Evolutionary conservation across 805 yeast genomes (phyloP), one percentile per base, ranked within the genome.

Genomic region (Candida ficus): DNA sequence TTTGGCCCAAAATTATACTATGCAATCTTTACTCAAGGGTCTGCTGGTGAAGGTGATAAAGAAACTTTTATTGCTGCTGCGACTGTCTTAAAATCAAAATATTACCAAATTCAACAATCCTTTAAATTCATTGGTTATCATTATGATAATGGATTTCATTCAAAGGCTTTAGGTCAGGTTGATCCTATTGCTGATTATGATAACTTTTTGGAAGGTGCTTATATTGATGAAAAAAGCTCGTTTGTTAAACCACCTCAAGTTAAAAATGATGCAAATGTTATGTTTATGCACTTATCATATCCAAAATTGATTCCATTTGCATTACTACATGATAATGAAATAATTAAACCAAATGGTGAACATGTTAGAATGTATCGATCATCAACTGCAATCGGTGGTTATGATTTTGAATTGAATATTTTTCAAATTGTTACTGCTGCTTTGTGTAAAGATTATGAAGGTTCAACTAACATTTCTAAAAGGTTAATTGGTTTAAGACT

Each of bases 41-140:
- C 78, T 18, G 83, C 84, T 0, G 86, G 86, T n/a, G 82, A 80
- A 61, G 86, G 86, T 31, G 86, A 80, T 51, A 80, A 80, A 52
- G 86, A 80, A 49, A 77, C 86, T 0, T 80, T 79, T 50, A 74
- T 75, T 27, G 75, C 80, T 2, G 83, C 85, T 2, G 80, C 84
- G 2, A 64, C 68, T 16, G 83, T 66, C 0, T 52, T 75, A 50
- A 45, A 57, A 0, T 58, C 63, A 29, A 67, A 70, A 7, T 74
- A 68, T 56, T 70, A 66, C 56, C 84, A 77, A 56, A 67, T 70
- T 5, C 47, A 56, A 35, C 47, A 55, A 8, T 55, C 57, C 18
- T 59, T 66, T 8, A 54, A 47, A 23, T 63, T 70, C 28, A 55
- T 67, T 32, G 73, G 74, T 3, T 56, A 63, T 46, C 52, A 52